Percentiles rank a stretch among this genome's conserved stretches.
Evolutionary conservation across 169 alveolate genomes (phyloP).

Genomic region (Plasmodium gaboni): DNA sequence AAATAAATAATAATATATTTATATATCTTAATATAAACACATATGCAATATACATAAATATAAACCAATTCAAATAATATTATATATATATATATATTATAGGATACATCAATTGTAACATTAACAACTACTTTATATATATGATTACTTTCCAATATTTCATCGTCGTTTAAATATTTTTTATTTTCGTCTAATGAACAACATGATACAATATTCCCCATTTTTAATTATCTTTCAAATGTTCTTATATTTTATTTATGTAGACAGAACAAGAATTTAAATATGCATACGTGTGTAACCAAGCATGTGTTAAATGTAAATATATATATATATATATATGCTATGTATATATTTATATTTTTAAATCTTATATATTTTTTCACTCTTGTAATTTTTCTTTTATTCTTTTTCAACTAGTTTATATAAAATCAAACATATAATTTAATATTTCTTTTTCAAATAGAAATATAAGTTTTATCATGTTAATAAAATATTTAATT

Average conservation of each 20-base stretch:
- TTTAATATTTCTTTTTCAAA: slow-evolving; percentile 22
- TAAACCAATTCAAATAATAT: slow-evolving; percentile 1
- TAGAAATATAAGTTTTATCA: slow-evolving; percentile 32
- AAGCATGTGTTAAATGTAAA: slow-evolving; percentile 9
- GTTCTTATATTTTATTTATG: background rate
- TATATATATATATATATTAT: background rate
- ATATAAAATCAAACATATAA: slow-evolving; percentile 11
- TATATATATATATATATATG: background rate
- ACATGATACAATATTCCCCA: slow-evolving; percentile 75
- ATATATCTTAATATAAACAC: background rate
- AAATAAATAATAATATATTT: background rate
- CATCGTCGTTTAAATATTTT: slow-evolving; percentile 73
- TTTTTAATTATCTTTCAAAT: background rate
- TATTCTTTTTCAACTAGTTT: background rate
- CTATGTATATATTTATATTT: background rate
- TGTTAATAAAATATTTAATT: slow-evolving; percentile 1
- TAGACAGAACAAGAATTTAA: slow-evolving; percentile 20
- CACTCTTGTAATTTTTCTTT: background rate
- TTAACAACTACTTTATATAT: slow-evolving; percentile 1
- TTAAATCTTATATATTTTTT: background rate
- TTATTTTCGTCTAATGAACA: slow-evolving; percentile 72
- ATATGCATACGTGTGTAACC: background rate
- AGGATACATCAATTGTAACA: background rate
- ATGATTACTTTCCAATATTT: slow-evolving; percentile 71
- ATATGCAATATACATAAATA: background rate